Conservation (phyloP, 2,329 filamentous ascomycete species). For the Trichoderma pleuroti region DNA sequence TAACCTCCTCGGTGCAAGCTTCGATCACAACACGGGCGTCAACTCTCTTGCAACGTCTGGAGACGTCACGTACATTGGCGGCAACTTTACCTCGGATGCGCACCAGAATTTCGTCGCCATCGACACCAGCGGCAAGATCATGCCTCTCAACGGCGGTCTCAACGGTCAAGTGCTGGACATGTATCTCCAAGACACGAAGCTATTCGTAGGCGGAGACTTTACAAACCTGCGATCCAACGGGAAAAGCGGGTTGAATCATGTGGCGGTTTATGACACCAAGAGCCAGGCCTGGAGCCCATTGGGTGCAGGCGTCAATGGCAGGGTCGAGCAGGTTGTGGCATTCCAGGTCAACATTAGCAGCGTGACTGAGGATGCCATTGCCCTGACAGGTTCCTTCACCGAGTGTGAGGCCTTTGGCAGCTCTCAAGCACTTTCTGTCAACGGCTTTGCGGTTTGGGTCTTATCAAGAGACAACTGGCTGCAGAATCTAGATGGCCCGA, state of each 20-base stretch:
- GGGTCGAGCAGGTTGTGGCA: slow-evolving; percentile 69
- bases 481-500: slow-evolving; percentile 65
- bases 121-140: slow-evolving; percentile 57
- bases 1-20: slow-evolving; percentile 68
- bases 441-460: slow-evolving; percentile 89
- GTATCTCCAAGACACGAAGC: slow-evolving; percentile 58
- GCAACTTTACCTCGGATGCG: slow-evolving; percentile 71
- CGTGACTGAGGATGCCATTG: slow-evolving; percentile 67
- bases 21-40: slow-evolving; percentile 65
- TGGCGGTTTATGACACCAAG: slow-evolving; percentile 71
- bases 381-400: slow-evolving; percentile 76
- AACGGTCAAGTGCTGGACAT: slow-evolving; percentile 75
- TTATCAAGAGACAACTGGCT: slow-evolving; percentile 84
- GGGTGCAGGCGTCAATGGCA: slow-evolving; percentile 81
- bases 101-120: slow-evolving; percentile 77
- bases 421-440: slow-evolving; percentile 57
- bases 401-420: slow-evolving; percentile 65
- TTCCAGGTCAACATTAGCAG: slow-evolving; percentile 74
- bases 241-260: slow-evolving; percentile 64
- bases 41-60: slow-evolving; percentile 63
- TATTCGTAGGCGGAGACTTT: slow-evolving; percentile 86
- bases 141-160: slow-evolving; percentile 67
- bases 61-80: slow-evolving; percentile 70
- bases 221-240: slow-evolving; percentile 64
- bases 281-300: slow-evolving; percentile 72